Evolutionary conservation across 352 stramenopile species (phyloP).

Genomic region (Thalassiosira mediterranea): DNA sequence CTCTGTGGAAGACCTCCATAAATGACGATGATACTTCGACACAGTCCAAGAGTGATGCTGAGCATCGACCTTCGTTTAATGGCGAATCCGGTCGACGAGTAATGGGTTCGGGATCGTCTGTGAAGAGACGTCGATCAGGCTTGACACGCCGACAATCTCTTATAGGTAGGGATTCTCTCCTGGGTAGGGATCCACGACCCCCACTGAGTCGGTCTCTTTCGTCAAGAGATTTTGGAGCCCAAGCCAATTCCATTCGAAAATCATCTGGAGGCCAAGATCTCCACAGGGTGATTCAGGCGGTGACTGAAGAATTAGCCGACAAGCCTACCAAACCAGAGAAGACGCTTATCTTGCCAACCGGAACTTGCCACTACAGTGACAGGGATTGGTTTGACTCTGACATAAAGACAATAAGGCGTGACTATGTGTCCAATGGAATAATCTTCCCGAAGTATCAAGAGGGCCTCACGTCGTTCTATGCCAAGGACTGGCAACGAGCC

Average conservation of each 20-base stretch:
- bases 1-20: constrained; percentile 17
- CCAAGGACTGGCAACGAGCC: constrained; percentile 66
- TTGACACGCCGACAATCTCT: too few species aligned
- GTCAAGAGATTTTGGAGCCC: neutral
- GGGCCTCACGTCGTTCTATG: constrained; percentile 70
- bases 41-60: constrained; percentile 8
- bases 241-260: too few species aligned
- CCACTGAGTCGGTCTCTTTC: neutral
- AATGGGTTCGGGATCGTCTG: neutral
- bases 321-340: constrained; percentile 24
- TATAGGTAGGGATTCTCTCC: too few species aligned
- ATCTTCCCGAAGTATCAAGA: constrained; percentile 77
- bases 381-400: constrained; percentile 68
- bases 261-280: too few species aligned
- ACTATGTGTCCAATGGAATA: constrained; percentile 63
- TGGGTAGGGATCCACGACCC: too few species aligned
- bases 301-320: constrained; percentile 30
- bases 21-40: constrained; percentile 23
- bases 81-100: neutral
- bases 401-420: constrained; percentile 67
- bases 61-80: neutral
- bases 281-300: too few species aligned
- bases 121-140: too few species aligned
- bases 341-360: constrained; percentile 67
- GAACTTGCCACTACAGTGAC: constrained; percentile 57